phyloP scores from a whole-genome alignment of 169 alveolate species.

The Plasmodium ovale region DNA sequence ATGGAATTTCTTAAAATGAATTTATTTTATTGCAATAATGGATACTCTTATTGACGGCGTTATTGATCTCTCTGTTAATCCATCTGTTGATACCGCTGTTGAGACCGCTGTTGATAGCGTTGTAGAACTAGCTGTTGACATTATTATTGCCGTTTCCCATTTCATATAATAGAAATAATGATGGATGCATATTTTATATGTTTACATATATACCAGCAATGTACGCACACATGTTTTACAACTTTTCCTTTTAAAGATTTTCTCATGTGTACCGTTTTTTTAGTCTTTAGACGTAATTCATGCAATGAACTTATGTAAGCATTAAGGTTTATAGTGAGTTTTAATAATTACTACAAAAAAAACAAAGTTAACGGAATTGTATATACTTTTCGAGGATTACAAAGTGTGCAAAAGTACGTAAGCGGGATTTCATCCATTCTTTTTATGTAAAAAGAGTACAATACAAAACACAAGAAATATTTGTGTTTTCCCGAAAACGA shows the following conservation, averaged over 20 bases:
- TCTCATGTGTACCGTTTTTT: background rate
- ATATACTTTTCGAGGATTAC: background rate
- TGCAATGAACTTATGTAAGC: background rate
- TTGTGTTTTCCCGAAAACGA: too few species aligned
- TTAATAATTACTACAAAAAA: background rate
- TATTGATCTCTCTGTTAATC: too few species aligned
- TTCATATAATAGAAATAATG: too few species aligned
- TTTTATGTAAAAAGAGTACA: too few species aligned
- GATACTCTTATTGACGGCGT: background rate
- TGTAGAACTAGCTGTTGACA: too few species aligned
- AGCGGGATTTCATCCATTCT: too few species aligned
- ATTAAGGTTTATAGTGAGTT: too few species aligned
- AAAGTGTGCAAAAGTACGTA: background rate
- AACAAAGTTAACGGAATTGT: background rate
- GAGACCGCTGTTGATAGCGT: too few species aligned
- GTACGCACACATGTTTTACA: background rate
- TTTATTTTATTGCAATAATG: too few species aligned
- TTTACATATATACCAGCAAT: background rate
- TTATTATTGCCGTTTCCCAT: background rate
- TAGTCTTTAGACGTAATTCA: background rate
- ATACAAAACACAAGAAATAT: too few species aligned
- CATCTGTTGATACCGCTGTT: too few species aligned
- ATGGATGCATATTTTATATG: background rate
- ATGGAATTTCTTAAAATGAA: background rate
- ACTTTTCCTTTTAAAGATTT: background rate